phyloP scores from a whole-genome alignment of 768 basidiomycete genomes.

The Suillus decipiens region DNA sequence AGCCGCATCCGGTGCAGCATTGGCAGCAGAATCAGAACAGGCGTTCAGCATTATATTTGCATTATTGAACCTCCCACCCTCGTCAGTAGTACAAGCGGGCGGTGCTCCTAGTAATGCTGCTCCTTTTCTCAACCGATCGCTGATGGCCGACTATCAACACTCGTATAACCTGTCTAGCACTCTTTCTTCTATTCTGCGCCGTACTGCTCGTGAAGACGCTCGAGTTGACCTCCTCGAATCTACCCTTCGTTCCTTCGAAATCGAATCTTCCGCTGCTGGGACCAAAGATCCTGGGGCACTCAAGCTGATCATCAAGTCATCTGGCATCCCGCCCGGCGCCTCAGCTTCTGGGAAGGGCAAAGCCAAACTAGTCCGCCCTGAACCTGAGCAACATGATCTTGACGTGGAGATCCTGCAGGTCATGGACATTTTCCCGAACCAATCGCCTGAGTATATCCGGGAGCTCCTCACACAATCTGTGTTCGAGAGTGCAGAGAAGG shows the following conservation, averaged over 20 bases:
- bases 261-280: slow-evolving; percentile 14
- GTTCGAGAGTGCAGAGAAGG: slow-evolving; percentile 55
- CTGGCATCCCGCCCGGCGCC: slow-evolving; percentile 44
- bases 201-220: slow-evolving; percentile 54
- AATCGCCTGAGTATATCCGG: slow-evolving; percentile 55
- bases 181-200: slow-evolving; percentile 46
- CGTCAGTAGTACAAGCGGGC: slow-evolving; percentile 16
- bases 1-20: slow-evolving; percentile 40
- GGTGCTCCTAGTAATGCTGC: slow-evolving; percentile 16
- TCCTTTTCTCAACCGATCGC: slow-evolving; percentile 66
- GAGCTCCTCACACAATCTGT: slow-evolving; percentile 52
- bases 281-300: slow-evolving; percentile 55
- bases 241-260: slow-evolving; percentile 44
- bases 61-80: slow-evolving; percentile 49
- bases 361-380: slow-evolving; percentile 33
- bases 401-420: slow-evolving; percentile 68
- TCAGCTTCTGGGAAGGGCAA: slow-evolving; percentile 43
- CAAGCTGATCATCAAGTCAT: slow-evolving; percentile 63
- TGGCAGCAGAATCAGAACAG: slow-evolving; percentile 51
- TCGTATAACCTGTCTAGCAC: slow-evolving; percentile 59
- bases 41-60: slow-evolving; percentile 61
- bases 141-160: slow-evolving; percentile 74
- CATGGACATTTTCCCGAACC: slow-evolving; percentile 73
- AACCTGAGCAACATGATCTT: slow-evolving; percentile 36
- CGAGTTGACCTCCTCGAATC: slow-evolving; percentile 59